phyloP scores from a whole-genome alignment of 257 asterid species.

The Coffea canephora region DNA sequence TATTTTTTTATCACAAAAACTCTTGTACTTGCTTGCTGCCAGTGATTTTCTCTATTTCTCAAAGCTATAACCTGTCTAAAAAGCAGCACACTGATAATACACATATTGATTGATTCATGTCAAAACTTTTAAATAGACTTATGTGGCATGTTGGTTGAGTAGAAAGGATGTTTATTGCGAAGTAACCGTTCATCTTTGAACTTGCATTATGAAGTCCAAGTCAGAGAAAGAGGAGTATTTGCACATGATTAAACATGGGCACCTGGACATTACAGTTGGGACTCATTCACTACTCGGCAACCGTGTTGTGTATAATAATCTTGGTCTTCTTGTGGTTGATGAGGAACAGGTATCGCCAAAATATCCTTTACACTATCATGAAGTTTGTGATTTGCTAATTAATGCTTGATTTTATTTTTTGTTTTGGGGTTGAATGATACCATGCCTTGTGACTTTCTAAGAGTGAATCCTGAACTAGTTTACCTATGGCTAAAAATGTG shows the following conservation, averaged over 20 bases:
- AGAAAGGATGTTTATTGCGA: background rate
- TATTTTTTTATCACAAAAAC: background rate
- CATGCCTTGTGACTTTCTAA: background rate
- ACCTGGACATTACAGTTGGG: slow-evolving; percentile 82
- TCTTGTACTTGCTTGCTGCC: background rate
- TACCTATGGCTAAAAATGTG: background rate
- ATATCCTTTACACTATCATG: slow-evolving; percentile 26
- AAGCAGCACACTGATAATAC: background rate
- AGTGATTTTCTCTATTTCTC: background rate
- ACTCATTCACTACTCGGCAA: slow-evolving; percentile 90
- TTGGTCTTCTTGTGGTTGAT: slow-evolving; percentile 95
- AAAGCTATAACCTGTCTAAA: background rate
- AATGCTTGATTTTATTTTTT: background rate
- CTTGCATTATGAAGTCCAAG: slow-evolving; percentile 63
- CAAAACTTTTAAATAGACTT: background rate
- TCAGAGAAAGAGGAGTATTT: slow-evolving; percentile 76
- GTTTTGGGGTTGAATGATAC: too few relatives aligned
- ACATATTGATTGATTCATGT: background rate
- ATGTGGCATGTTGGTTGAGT: background rate
- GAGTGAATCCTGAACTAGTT: background rate
- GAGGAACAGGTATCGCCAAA: slow-evolving; percentile 83
- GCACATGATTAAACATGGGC: slow-evolving; percentile 76
- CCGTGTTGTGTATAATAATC: slow-evolving; percentile 83
- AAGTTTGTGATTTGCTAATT: slow-evolving; percentile 11
- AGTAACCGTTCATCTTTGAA: slow-evolving; percentile 5